A percentile compares a stretch with the other conserved stretches of the same genome.
phyloP scores from a whole-genome alignment of 225 moss, liverwort and hornwort species.

The Polytrichum commune region DNA sequence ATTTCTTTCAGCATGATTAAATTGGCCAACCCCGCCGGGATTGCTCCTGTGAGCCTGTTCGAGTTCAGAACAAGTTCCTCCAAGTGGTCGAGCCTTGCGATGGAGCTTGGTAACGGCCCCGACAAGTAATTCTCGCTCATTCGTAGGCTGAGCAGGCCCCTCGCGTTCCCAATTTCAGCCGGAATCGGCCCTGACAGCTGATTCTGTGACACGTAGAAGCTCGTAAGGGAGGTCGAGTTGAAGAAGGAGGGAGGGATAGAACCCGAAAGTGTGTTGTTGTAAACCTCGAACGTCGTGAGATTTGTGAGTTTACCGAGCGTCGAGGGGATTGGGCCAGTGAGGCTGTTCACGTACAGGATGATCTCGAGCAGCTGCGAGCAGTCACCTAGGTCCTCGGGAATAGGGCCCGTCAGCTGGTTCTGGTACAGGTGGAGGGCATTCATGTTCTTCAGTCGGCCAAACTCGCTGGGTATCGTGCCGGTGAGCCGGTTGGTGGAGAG shows the following conservation, averaged over 20 bases:
- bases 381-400: conserved; percentile 45
- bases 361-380: conserved; percentile 33
- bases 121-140: conserved; percentile 49
- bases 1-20: conserved; percentile 28
- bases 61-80: conserved; percentile 53
- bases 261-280: conserved; percentile 48
- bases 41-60: conserved; percentile 46
- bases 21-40: conserved; percentile 39
- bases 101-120: conserved; percentile 41
- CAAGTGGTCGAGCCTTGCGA: conserved; percentile 48
- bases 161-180: conserved; percentile 44
- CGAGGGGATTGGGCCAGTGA: conserved; percentile 41
- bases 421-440: conserved; percentile 34
- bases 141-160: conserved; percentile 34
- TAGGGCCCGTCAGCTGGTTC: conserved; percentile 41
- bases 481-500: conserved; percentile 46
- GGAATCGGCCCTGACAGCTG: conserved; percentile 52
- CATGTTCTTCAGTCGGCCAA: conserved; percentile 41
- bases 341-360: conserved; percentile 33
- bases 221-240: conserved; percentile 38
- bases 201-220: conserved; percentile 58
- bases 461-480: conserved; percentile 39
- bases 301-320: conserved; percentile 31
- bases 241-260: conserved; percentile 34
- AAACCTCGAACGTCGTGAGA: conserved; percentile 32